Base-by-base conservation (phyloP, 345 rosid species). In the Laguncularia racemosa region DNA sequence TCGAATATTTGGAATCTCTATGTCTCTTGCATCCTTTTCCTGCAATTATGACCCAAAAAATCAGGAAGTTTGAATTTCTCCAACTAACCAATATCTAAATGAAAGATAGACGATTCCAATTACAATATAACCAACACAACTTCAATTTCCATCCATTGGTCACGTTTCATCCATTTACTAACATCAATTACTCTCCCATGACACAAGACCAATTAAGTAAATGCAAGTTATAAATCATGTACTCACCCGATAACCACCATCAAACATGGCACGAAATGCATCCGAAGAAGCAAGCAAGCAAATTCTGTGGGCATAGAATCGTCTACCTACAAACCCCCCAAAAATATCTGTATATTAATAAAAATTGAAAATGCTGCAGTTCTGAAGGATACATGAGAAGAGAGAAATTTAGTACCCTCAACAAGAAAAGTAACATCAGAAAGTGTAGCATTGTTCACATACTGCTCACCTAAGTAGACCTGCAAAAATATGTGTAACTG, bases 251-350 rank as follows among this genome's bases (percentile, higher is more conserved):
- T 89, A 93, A 68, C 97, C 96, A 69, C 99, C 97, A 67, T 93
- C 99, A 68, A 93, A 93, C 99, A 93, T 89, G 63, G 99, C 99
- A 62, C 96, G 96, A 66, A 93, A 93, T 69, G 99, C 95, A 71
- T 93, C 99, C 59, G 99, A 93, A 62, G 99, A 93, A 78, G 97
- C 99, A 65, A 93, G 92, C 51, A 93, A 72, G 76, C 99, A 93
- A 68, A 93, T 93, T 77, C 95, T 83, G 74, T 93, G 99, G 55
- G 97, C 99, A 76, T 75, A 85, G 76, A 93, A 90, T 68, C 81
- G 78, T 72, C 84, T 82, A 65, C 97, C 99, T 89, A 85, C 78
- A 81, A 45, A 17, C 17, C 50, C 43, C 53, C 26, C 40, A 62
- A 33, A 33, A 33, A 33, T 7, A 33, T 5, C 40, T 33, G 40